These are phyloP conservation scores for Candida vaughaniae DNA, from an alignment of 805 yeast species.

Conservation along the genomic window DNA sequence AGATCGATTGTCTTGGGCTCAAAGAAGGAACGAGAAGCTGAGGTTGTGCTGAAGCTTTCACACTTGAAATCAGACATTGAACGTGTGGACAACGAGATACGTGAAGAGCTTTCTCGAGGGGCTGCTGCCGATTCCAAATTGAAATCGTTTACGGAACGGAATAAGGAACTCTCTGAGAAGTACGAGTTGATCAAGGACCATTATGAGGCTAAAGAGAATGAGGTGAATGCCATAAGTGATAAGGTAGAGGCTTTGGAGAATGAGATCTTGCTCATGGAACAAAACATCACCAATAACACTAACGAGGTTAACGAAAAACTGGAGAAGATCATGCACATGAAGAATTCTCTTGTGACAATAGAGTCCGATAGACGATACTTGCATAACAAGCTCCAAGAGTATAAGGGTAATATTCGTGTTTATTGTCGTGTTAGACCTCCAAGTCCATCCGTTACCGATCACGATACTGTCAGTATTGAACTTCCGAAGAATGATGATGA, in stretches of 20 bases:
- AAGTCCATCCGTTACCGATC: not conserved
- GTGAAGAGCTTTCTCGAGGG: no score
- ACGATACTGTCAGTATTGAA: conserved; percentile 6
- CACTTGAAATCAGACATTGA: conserved; percentile 10
- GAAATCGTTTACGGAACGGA: conserved; percentile 5
- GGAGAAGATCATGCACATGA: conserved; percentile 14
- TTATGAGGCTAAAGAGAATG: conserved; percentile 4
- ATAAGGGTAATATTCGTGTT: conserved; percentile 90
- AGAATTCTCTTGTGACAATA: conserved; percentile 41
- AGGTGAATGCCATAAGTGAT: conserved; percentile 3
- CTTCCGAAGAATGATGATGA: conserved; percentile 21
- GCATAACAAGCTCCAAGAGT: conserved; percentile 76
- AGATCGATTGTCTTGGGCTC: not conserved
- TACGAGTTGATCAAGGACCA: not conserved
- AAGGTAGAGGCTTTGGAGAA: conserved; percentile 6
- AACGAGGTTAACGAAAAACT: conserved; percentile 3
- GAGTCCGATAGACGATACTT: conserved; percentile 60
- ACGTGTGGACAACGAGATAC: not conserved
- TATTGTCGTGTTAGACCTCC: conserved; percentile 81
- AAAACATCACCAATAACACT: conserved; percentile 9
- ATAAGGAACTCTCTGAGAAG: not conserved
- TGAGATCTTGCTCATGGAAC: conserved; percentile 48
- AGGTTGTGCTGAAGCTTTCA: conserved; percentile 4
- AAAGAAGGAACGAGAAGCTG: conserved; percentile 4
- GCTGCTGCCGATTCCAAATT: no score